These are phyloP conservation scores for Stemphylium vesicarium DNA, from an alignment of 2,329 filamentous ascomycete species.

Conservation along the genomic window DNA sequence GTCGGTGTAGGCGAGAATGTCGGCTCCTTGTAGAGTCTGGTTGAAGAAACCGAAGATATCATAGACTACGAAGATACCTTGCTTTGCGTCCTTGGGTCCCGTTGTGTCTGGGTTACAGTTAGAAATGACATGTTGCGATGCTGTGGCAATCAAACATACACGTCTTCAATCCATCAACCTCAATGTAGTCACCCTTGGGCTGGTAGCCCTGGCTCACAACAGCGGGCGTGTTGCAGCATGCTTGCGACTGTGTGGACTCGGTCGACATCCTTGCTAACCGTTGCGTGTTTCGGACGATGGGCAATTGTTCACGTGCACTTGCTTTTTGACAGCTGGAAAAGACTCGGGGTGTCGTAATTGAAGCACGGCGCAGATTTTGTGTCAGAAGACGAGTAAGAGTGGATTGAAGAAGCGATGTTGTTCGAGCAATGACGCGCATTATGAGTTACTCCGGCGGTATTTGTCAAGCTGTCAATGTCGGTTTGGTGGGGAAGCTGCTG, in stretches of 20 bases:
- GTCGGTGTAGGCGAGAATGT: slow-evolving; percentile 66
- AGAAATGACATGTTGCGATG: neutral
- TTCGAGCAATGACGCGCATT: slow-evolving; percentile 22
- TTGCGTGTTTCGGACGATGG: slow-evolving; percentile 3
- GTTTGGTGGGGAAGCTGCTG: slow-evolving; percentile 14
- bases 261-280: slow-evolving; percentile 40
- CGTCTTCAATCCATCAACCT: slow-evolving; percentile 67
- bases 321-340: neutral
- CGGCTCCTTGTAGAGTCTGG: slow-evolving; percentile 68
- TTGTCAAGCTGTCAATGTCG: slow-evolving; percentile 18
- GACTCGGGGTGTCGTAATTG: slow-evolving; percentile 17
- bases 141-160: slow-evolving; percentile 49
- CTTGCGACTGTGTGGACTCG: slow-evolving; percentile 46
- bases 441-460: slow-evolving; percentile 18
- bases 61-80: slow-evolving; percentile 64
- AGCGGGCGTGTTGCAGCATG: slow-evolving; percentile 58
- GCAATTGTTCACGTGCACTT: neutral
- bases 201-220: slow-evolving; percentile 59
- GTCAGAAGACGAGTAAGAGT: slow-evolving; percentile 3
- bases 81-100: slow-evolving; percentile 61
- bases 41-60: slow-evolving; percentile 70
- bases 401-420: slow-evolving; percentile 15
- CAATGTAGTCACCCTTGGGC: slow-evolving; percentile 65
- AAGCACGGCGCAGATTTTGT: slow-evolving; percentile 3
- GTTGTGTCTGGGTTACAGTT: slow-evolving; percentile 56